phyloP scores from a whole-genome alignment of 805 yeast genomes.

The Cyberlindnera samutprakarnensis region DNA sequence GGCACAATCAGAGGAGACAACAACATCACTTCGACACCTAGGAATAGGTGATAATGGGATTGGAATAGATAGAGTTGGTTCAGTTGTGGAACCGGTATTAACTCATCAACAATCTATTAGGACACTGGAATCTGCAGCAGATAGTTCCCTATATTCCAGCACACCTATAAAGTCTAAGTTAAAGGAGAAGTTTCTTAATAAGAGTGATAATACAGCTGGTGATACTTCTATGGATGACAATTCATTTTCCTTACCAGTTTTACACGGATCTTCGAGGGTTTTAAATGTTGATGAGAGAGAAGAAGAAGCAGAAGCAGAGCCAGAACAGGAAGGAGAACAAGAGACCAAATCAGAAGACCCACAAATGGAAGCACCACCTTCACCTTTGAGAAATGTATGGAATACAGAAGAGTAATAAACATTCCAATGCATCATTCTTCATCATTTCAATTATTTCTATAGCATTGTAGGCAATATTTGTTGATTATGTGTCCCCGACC shows the following conservation, averaged over 20 bases:
- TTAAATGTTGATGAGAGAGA: constrained; percentile 5
- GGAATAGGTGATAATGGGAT: too few relatives aligned
- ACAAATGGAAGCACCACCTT: too few relatives aligned
- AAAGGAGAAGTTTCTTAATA: constrained; percentile 1
- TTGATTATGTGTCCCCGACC: too few relatives aligned
- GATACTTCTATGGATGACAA: constrained; percentile 30
- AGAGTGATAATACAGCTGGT: constrained; percentile 1
- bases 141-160: constrained; percentile 5
- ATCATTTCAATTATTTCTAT: too few relatives aligned
- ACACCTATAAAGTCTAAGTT: constrained; percentile 13
- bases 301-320: neutral
- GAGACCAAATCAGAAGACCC: too few relatives aligned
- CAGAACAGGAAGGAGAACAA: neutral
- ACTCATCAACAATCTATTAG: constrained; percentile 13
- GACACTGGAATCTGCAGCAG: constrained; percentile 4
- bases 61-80: too few relatives aligned
- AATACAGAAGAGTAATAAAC: too few relatives aligned
- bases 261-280: constrained; percentile 22
- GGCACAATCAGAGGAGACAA: constrained; percentile 4
- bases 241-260: constrained; percentile 45
- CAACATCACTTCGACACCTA: constrained; percentile 4
- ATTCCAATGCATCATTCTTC: too few relatives aligned
- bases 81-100: constrained; percentile 10
- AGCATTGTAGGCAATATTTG: too few relatives aligned
- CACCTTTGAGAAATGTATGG: too few relatives aligned